phyloP scores from a whole-genome alignment of 164 flowering plant genomes.

The Vitis rupestris region DNA sequence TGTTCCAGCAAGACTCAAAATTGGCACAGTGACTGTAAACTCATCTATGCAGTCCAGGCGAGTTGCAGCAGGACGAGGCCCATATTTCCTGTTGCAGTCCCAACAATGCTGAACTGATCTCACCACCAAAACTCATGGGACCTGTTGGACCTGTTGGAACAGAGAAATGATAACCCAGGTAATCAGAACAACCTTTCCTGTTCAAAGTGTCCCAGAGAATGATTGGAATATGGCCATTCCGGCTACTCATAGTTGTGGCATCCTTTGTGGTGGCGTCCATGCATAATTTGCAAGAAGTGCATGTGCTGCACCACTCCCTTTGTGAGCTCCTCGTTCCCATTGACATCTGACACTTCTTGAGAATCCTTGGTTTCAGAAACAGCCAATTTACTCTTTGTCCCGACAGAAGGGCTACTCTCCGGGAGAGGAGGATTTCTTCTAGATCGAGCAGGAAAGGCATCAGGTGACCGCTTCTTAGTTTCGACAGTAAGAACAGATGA shows the following conservation, averaged over 20 bases:
- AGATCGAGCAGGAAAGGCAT: conserved; percentile 51
- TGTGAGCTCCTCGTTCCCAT: conserved; percentile 29
- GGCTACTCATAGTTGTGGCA: conserved; percentile 97
- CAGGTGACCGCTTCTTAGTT: conserved; percentile 55
- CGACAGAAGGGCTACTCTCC: conserved; percentile 39
- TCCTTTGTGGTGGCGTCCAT: conserved; percentile 43
- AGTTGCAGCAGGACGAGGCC: too few relatives aligned
- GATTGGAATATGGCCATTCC: conserved; percentile 94
- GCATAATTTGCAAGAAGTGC: too few relatives aligned
- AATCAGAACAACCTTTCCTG: conserved; percentile 49
- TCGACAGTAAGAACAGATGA: conserved; percentile 88
- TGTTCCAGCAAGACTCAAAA: too few relatives aligned
- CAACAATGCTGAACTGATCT: too few relatives aligned
- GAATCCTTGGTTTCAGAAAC: conserved; percentile 39
- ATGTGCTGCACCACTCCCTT: too few relatives aligned
- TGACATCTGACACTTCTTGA: conserved; percentile 32
- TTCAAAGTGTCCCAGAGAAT: conserved; percentile 95
- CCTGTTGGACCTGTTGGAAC: too few relatives aligned
- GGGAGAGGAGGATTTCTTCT: conserved; percentile 39
- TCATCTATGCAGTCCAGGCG: too few relatives aligned
- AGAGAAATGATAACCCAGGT: too few relatives aligned
- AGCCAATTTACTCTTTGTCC: conserved; percentile 34
- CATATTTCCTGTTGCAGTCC: too few relatives aligned
- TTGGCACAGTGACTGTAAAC: too few relatives aligned
- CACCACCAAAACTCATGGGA: too few relatives aligned